A percentile compares a stretch with the other conserved stretches of the same genome.
Conservation (phyloP, 1,139 yeast species). For the Protomyces gravidus region DNA sequence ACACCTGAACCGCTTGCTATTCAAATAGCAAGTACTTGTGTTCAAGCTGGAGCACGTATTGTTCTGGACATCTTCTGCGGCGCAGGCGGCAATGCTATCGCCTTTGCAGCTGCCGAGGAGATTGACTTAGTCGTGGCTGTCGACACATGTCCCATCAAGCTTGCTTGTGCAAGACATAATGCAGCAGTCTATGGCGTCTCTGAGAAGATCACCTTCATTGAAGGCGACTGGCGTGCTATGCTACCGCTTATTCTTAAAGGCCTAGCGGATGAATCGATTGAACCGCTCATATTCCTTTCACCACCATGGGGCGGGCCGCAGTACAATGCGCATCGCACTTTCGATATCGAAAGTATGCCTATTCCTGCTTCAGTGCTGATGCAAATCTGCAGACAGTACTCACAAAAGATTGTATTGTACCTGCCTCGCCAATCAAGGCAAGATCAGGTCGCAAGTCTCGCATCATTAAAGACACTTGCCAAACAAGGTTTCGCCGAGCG, state of each 20-base stretch:
- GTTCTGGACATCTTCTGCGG: conserved; percentile 80
- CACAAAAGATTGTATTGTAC: conserved; percentile 21
- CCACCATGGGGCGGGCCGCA: conserved; percentile 31
- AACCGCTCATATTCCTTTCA: conserved; percentile 1
- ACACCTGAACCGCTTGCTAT: conserved; percentile 77
- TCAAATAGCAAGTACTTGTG: conserved; percentile 51
- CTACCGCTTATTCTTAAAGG: background rate
- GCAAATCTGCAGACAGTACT: conserved; percentile 8
- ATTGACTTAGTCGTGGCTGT: conserved; percentile 17
- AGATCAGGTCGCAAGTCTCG: conserved; percentile 21
- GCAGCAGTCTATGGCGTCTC: conserved; percentile 63
- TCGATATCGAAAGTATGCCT: conserved; percentile 28
- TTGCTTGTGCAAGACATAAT: conserved; percentile 61
- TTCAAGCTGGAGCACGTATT: conserved; percentile 45
- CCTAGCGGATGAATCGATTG: conserved; percentile 10
- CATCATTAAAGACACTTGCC: background rate
- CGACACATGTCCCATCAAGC: conserved; percentile 16
- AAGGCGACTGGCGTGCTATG: conserved; percentile 54
- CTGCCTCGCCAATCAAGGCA: conserved; percentile 27
- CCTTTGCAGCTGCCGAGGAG: conserved; percentile 13
- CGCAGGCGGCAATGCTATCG: conserved; percentile 72
- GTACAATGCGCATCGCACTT: conserved; percentile 23
- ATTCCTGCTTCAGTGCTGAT: conserved; percentile 21
- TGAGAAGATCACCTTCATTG: conserved; percentile 48
- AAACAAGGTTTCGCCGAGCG: background rate